Conservation (phyloP, 768 basidiomycete species). For the Boletus bicolor region DNA sequence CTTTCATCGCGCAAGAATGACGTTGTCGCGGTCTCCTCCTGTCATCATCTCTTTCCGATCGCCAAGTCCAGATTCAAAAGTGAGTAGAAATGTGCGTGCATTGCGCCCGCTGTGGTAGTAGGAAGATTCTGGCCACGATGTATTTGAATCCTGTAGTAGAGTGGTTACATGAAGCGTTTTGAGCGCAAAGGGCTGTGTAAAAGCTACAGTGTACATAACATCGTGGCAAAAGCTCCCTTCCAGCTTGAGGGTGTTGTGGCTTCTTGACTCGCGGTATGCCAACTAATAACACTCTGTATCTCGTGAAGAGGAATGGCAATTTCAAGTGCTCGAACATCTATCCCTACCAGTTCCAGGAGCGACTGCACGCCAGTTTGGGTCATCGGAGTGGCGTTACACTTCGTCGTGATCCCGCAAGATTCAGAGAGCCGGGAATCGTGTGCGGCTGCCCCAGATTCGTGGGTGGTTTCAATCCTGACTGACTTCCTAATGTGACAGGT, state of each 20-base stretch:
- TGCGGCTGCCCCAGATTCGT: conserved; percentile 12
- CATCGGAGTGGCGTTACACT: conserved; percentile 29
- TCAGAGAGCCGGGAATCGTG: conserved; percentile 15
- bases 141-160: conserved; percentile 15
- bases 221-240: background rate
- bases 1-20: conserved; percentile 72
- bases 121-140: background rate
- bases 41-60: background rate
- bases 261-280: background rate
- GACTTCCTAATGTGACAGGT: conserved; percentile 18
- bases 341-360: background rate
- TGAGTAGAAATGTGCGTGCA: conserved; percentile 2
- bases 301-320: background rate
- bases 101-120: background rate
- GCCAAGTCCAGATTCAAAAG: background rate
- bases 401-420: conserved; percentile 15
- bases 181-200: conserved; percentile 8
- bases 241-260: background rate
- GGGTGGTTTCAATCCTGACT: conserved; percentile 13
- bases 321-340: conserved; percentile 2
- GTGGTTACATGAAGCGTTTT: conserved; percentile 17
- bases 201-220: conserved; percentile 12
- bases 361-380: background rate
- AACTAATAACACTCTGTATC: background rate
- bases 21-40: too few relatives aligned